Evolutionary conservation across 495 filamentous ascomycete genomes (phyloP), one percentile per base, ranked within the genome.

Genomic region (Talaromyces ruber): DNA sequence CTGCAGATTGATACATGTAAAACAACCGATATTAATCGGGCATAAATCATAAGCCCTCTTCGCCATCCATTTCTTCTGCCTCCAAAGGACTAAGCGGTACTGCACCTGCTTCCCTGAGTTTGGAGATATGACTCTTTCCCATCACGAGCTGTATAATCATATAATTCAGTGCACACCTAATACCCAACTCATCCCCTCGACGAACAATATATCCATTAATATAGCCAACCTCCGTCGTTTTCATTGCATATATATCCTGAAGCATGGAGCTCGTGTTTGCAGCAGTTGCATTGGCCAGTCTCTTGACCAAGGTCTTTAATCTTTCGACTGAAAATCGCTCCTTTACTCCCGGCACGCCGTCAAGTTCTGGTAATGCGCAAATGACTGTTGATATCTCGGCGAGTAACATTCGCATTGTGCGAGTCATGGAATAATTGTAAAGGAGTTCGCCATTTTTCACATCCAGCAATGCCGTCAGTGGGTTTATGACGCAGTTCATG

Each of bases 121-220:
- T 51, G 12, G 58, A 47, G 24, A 70, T 56, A 18, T 54, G 60
- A 22, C 61, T 60, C 62, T 72, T 78, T 47, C 67, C 66, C 18
- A 68, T 76, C 11, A 90, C 79, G 66, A 88, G 64, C 34, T 86
- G 79, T 70, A 83, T 77, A 14, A 91, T 73, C 79, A 84, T 81
- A 66, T 86, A 86, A 65, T 96, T 91, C 64, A 88, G 74, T 57
- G 81, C 77, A 64, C 84, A 85, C 55, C 79, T 74, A 6, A 92
- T 69, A 12, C 87, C 86, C 45, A 89, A 64, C 72, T 91, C 85
- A 67, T 86, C 79, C 26, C 85, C 92, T 26, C 84, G 81, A 59
- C 74, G 76, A 47, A 94, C 83, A 30, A 96, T 80, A 73, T 87
- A 97, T 16, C 92, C 93, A 74, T 94, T 96, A 65, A 96, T 82